Base-by-base conservation (phyloP, 1,284 basidiomycete genomes). In the Leucoagaricus sp. region DNA sequence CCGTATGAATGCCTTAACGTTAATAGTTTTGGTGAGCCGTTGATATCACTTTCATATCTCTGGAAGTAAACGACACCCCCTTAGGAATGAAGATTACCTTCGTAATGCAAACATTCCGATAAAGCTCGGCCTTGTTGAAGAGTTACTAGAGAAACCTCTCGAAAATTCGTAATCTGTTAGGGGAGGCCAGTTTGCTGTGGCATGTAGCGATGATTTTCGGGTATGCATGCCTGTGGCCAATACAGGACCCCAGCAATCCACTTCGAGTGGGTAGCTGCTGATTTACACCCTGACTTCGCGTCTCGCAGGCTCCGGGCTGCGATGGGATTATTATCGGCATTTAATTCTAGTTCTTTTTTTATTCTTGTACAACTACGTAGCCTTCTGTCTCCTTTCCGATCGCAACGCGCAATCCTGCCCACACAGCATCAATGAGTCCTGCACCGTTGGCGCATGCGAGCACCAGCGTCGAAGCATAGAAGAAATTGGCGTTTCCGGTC, bases 401-500 rank as follows among this genome's bases (percentile, higher is more conserved):
- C 0, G 88, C 87, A 60, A 86, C 81, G 60, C 87, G 73, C 65
- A 94, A 72, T 10, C 88, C 88, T 0, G 93, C 91, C 77, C 88
- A 94, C 23, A 92, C 76, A 10, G 84, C 85, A 65, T 97, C 95
- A 4, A 94, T 78, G 33, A 96, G 66, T 4, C 87, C 87, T n/a
- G 89, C 83, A 0, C 92, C 93, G 53, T 94, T 89, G 7, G 90
- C 91, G 63, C 94, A 81, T 0, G 92, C 94, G 72, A 96, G 96
- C 4, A 99, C 96, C 62, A 98, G 79, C 1, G 94, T 98, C 4
- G 91, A 89, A 0, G 96, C 96, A 67, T 98, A 99, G 76, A 94
- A 98, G 74, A 99, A 99, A 70, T 99, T 99, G 44, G 96, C 95
- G 67, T 99, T 99, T 1, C 95, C 96, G 4, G 94, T 93, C 0